Evolutionary conservation across 805 yeast genomes (phyloP).

Genomic region (Saccharomycopsis sp.): DNA sequence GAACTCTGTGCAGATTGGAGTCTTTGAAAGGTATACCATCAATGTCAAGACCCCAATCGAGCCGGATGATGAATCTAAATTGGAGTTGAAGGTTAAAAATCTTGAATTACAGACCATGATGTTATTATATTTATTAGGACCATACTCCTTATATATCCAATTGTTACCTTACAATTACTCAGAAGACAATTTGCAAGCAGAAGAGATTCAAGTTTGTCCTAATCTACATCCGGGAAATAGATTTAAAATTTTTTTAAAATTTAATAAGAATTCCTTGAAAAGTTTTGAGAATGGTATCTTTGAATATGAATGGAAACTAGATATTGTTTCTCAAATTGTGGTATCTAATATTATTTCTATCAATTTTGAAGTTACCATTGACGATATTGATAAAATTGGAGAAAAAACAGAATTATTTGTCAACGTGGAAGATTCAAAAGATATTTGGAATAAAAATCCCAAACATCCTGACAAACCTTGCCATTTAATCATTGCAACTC

Average conservation of each 20-base stretch:
- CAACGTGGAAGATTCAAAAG: constrained; percentile 42
- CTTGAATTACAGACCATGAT: constrained; percentile 60
- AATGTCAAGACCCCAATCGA: no score
- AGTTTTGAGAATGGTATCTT: constrained; percentile 18
- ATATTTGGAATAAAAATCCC: constrained; percentile 65
- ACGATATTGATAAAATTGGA: background rate
- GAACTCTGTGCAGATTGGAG: no score
- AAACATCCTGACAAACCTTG: constrained; percentile 43
- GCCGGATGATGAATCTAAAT: no score
- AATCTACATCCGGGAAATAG: constrained; percentile 65
- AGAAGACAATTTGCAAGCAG: constrained; percentile 26
- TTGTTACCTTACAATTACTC: constrained; percentile 58
- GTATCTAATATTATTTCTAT: constrained; percentile 62
- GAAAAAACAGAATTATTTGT: constrained; percentile 20
- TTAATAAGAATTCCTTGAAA: constrained; percentile 39
- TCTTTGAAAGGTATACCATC: no score
- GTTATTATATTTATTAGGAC: constrained; percentile 85
- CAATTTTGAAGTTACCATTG: constrained; percentile 50
- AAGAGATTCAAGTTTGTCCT: constrained; percentile 32
- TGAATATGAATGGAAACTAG: constrained; percentile 54
- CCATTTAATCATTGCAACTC: constrained; percentile 80
- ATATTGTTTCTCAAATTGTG: constrained; percentile 69
- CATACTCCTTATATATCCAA: constrained; percentile 77
- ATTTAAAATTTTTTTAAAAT: constrained; percentile 42
- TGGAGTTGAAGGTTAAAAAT: constrained; percentile 46